A percentile compares a stretch with the other conserved stretches of the same genome.
phyloP scores from a whole-genome alignment of 2,329 filamentous ascomycete species.

The Teratosphaeria zuluensis region DNA sequence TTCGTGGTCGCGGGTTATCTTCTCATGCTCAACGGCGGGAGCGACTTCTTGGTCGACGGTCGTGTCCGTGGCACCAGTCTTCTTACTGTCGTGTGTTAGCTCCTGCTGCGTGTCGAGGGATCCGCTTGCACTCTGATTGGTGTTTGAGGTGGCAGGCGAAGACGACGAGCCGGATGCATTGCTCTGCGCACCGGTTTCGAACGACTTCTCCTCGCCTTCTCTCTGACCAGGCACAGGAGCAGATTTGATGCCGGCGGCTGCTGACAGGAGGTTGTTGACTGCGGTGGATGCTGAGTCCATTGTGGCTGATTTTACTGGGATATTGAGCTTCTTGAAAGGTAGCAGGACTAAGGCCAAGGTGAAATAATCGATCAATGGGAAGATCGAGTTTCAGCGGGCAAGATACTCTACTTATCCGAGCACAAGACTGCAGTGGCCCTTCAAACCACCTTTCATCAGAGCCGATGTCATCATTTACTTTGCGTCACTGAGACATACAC shows the following conservation, averaged over 20 bases:
- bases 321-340: neutral
- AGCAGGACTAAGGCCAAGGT: neutral
- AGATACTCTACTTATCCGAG: neutral
- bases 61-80: constrained; percentile 7
- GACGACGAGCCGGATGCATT: neutral
- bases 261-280: constrained; percentile 4
- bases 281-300: constrained; percentile 4
- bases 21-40: constrained; percentile 15
- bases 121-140: neutral
- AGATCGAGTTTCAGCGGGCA: neutral
- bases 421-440: neutral
- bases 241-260: neutral
- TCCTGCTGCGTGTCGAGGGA: neutral
- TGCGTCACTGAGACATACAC: neutral
- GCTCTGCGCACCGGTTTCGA: neutral
- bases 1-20: constrained; percentile 6
- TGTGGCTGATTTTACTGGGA: neutral
- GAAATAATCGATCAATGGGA: neutral
- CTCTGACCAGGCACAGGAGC: neutral
- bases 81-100: neutral
- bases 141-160: neutral
- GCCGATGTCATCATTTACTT: neutral
- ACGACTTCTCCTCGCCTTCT: neutral
- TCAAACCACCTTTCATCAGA: neutral
- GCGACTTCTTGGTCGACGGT: constrained; percentile 11